Evolutionary conservation across 148 eudicot genomes (phyloP).

Genomic region (Chenopodium suecicum): DNA sequence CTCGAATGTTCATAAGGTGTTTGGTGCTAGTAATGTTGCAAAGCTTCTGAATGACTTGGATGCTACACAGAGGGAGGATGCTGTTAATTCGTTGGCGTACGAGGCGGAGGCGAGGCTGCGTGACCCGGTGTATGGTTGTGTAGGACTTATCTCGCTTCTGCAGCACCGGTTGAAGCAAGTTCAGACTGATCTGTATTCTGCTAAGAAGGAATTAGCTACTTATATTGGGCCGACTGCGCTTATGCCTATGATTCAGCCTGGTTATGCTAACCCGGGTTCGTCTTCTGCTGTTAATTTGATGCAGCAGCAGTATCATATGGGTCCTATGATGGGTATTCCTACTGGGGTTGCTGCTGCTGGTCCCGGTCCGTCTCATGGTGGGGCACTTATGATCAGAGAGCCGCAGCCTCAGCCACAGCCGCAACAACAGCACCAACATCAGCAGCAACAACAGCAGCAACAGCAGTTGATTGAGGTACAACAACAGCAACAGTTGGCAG

Average conservation of each 20-base stretch:
- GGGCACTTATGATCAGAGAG: constrained; percentile 36
- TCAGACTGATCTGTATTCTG: constrained; percentile 40
- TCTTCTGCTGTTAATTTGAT: constrained; percentile 17
- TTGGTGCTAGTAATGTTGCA: constrained; percentile 80
- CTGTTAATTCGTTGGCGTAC: constrained; percentile 70
- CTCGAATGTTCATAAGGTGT: constrained; percentile 75
- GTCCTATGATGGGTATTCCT: constrained; percentile 35
- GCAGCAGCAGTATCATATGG: constrained; percentile 37
- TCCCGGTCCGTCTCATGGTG: constrained; percentile 16
- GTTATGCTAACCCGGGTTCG: constrained; percentile 26
- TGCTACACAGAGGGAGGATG: constrained; percentile 60
- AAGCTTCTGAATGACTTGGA: constrained; percentile 63
- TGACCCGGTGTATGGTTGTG: constrained; percentile 88
- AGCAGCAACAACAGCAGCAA: constrained; percentile 41
- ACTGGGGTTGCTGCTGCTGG: neutral
- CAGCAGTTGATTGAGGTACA: constrained; percentile 48
- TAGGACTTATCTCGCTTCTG: constrained; percentile 62
- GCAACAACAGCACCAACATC: constrained; percentile 41
- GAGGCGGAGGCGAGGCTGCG: constrained; percentile 70
- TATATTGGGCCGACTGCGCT: constrained; percentile 63
- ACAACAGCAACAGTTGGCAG: constrained; percentile 50
- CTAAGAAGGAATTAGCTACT: constrained; percentile 60
- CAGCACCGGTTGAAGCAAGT: constrained; percentile 66
- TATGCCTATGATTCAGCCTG: constrained; percentile 42
- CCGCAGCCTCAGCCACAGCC: constrained; percentile 44